phyloP scores from a whole-genome alignment of 2,329 filamentous ascomycete genomes.

The Pseudogymnoascus sp. region DNA sequence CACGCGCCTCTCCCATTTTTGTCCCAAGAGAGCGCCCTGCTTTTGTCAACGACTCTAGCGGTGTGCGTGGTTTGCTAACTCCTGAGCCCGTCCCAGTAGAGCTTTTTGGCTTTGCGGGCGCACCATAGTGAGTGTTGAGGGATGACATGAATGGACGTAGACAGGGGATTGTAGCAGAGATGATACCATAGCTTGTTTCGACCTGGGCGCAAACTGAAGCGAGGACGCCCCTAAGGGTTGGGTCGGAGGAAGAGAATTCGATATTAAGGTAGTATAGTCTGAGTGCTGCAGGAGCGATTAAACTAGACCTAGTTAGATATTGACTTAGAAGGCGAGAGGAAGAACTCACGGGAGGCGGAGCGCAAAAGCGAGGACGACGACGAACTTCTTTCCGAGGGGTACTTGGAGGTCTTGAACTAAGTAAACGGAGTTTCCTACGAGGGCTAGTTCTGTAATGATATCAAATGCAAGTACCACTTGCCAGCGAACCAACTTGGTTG shows the following conservation, averaged over 20 bases:
- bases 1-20: not conserved
- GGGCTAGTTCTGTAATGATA: slow-evolving; percentile 30
- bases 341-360: slow-evolving; percentile 32
- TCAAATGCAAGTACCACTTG: slow-evolving; percentile 32
- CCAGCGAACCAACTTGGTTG: slow-evolving; percentile 31
- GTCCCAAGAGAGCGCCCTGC: not conserved
- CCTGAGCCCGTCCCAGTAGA: not conserved
- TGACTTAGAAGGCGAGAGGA: not conserved
- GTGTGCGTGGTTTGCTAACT: not conserved
- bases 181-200: slow-evolving; percentile 33
- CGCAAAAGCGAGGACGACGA: slow-evolving; percentile 33
- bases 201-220: slow-evolving; percentile 32
- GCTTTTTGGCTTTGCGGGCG: slow-evolving; percentile 9
- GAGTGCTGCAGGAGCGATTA: slow-evolving; percentile 32
- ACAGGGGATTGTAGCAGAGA: slow-evolving; percentile 35
- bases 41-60: not conserved
- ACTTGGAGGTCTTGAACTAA: slow-evolving; percentile 34
- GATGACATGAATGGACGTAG: slow-evolving; percentile 36
- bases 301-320: slow-evolving; percentile 20
- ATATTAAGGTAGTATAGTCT: slow-evolving; percentile 31
- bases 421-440: slow-evolving; percentile 31
- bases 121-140: slow-evolving; percentile 28
- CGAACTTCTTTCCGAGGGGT: slow-evolving; percentile 29
- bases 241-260: slow-evolving; percentile 28
- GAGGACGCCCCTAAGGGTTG: slow-evolving; percentile 30